Conservation (phyloP, 2,329 filamentous ascomycete genomes). For the Colletotrichum costaricense region DNA sequence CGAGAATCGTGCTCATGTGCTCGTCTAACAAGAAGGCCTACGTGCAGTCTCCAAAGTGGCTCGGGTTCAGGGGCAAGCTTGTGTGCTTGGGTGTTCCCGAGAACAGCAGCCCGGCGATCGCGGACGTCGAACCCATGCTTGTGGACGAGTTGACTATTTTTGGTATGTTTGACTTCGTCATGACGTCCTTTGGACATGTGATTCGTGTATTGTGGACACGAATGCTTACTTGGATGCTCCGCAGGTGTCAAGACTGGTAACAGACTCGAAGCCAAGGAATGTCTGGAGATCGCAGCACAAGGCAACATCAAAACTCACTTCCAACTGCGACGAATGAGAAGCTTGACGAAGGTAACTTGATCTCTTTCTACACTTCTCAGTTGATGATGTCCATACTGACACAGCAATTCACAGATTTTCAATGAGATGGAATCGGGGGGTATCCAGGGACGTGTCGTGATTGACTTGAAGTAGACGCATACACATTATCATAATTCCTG, state of each 20-base stretch:
- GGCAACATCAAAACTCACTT: constrained; percentile 33
- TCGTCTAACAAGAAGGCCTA: constrained; percentile 39
- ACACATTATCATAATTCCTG: too few species aligned
- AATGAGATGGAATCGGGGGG: constrained; percentile 30
- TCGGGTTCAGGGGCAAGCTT: constrained; percentile 43
- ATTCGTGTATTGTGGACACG: too few species aligned
- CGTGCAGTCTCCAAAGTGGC: constrained; percentile 37
- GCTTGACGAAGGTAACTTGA: constrained; percentile 29
- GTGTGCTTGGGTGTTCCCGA: constrained; percentile 43
- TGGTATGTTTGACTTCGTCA: constrained; percentile 6
- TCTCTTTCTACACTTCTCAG: too few species aligned
- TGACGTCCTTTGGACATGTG: background rate
- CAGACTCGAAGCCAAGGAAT: constrained; percentile 34
- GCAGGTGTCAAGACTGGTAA: constrained; percentile 33
- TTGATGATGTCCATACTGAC: background rate
- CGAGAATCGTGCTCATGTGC: constrained; percentile 39
- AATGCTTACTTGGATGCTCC: background rate
- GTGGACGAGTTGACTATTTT: constrained; percentile 31
- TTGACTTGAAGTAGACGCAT: constrained; percentile 24
- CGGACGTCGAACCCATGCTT: constrained; percentile 28
- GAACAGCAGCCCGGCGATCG: constrained; percentile 14
- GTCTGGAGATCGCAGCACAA: constrained; percentile 31
- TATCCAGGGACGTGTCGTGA: constrained; percentile 32
- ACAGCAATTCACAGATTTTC: constrained; percentile 10
- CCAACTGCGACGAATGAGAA: constrained; percentile 32